Conservation (phyloP, 805 yeast genomes). For the Kodamaea laetipori region DNA sequence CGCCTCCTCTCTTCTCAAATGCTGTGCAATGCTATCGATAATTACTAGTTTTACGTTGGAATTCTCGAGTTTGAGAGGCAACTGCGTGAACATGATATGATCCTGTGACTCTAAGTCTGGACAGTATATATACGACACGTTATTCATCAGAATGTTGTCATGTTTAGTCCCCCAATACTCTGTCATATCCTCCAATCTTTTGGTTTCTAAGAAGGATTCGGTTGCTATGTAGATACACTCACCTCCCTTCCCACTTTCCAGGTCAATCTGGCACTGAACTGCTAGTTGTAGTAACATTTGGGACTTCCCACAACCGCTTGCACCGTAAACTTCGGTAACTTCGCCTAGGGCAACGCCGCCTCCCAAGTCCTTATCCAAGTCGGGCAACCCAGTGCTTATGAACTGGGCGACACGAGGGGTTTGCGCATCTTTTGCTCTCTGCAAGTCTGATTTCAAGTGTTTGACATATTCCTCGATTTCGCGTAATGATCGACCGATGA, state of each 20-base stretch:
- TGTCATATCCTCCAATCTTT: slow-evolving; percentile 33
- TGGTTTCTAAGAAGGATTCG: slow-evolving; percentile 71
- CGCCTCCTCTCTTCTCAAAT: slow-evolving; percentile 59
- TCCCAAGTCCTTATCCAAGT: slow-evolving; percentile 28
- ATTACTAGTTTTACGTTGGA: slow-evolving; percentile 56
- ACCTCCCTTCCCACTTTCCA: slow-evolving; percentile 1
- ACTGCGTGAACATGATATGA: slow-evolving; percentile 66
- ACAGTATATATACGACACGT: slow-evolving; percentile 58
- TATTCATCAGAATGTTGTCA: slow-evolving; percentile 26
- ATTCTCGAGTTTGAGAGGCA: slow-evolving; percentile 47
- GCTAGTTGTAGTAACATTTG: slow-evolving; percentile 72
- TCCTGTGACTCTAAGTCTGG: slow-evolving; percentile 72
- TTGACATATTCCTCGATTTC: slow-evolving; percentile 28
- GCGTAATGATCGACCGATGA: slow-evolving; percentile 27
- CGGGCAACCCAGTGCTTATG: slow-evolving; percentile 26
- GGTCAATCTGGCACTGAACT: slow-evolving; percentile 50
- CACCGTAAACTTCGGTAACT: slow-evolving; percentile 74
- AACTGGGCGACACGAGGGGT: neutral
- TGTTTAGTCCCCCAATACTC: too few relatives aligned
- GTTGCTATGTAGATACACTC: slow-evolving; percentile 70
- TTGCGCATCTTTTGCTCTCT: neutral
- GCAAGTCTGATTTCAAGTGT: slow-evolving; percentile 14
- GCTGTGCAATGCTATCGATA: slow-evolving; percentile 84
- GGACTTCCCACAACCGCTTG: slow-evolving; percentile 84
- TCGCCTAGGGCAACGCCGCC: slow-evolving; percentile 37